phyloP scores from a whole-genome alignment of 2,329 filamentous ascomycete genomes.

The Calycina herbarum region DNA sequence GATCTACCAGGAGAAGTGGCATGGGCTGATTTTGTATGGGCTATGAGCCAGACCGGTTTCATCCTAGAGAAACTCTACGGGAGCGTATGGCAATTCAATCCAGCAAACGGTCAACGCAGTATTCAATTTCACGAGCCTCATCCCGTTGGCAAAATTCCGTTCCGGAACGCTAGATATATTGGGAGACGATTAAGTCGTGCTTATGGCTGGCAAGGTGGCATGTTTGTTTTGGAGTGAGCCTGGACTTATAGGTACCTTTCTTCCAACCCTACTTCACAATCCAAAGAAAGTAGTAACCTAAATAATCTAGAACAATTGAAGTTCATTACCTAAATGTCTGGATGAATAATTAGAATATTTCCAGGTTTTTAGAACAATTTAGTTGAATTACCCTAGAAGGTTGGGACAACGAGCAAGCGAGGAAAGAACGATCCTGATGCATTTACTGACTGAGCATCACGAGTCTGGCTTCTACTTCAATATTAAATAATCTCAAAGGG shows the following conservation, averaged over 20 bases:
- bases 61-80: constrained; percentile 57
- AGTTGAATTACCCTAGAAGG: too few relatives aligned
- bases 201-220: constrained; percentile 51
- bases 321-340: too few relatives aligned
- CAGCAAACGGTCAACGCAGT: constrained; percentile 42
- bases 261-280: too few relatives aligned
- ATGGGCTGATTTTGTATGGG: constrained; percentile 55
- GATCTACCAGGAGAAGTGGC: constrained; percentile 48
- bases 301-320: too few relatives aligned
- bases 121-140: constrained; percentile 65
- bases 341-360: too few relatives aligned
- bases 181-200: constrained; percentile 50
- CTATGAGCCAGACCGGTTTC: constrained; percentile 53
- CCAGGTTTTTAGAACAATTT: too few relatives aligned
- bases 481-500: too few relatives aligned
- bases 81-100: constrained; percentile 60
- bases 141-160: constrained; percentile 52
- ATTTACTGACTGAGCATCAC: too few relatives aligned
- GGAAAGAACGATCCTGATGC: too few relatives aligned
- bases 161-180: constrained; percentile 45
- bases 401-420: too few relatives aligned
- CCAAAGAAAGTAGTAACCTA: too few relatives aligned
- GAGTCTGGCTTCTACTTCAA: too few relatives aligned
- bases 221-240: constrained; percentile 43
- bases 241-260: neutral